Evolutionary conservation across 2,329 filamentous ascomycete species (phyloP).

Genomic region (Cladosporium sp.): DNA sequence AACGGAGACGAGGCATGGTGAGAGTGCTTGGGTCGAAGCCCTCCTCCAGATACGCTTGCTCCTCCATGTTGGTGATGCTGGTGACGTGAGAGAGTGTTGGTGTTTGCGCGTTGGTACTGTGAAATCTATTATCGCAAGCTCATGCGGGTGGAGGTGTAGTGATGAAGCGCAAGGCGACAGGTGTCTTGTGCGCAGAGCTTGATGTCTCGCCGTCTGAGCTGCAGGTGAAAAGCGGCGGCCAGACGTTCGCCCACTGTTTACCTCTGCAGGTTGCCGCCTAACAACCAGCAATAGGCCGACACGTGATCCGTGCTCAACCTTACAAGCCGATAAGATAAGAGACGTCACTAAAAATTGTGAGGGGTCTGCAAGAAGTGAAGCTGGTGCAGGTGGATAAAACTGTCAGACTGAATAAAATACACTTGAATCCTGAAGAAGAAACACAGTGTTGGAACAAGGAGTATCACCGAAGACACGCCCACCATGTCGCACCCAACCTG

Average conservation of each 20-base stretch:
- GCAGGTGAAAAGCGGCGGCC: not conserved
- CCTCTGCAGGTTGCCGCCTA: not conserved
- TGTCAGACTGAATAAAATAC: not conserved
- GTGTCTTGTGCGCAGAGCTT: not conserved
- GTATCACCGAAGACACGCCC: not conserved
- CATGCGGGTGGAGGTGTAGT: not conserved
- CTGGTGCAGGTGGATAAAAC: too few relatives aligned
- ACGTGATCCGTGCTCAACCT: too few relatives aligned
- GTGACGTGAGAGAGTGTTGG: not conserved
- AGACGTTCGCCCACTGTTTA: constrained; percentile 1
- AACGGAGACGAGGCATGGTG: constrained; percentile 83
- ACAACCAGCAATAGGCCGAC: too few relatives aligned
- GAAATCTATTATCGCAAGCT: not conserved
- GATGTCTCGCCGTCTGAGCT: not conserved
- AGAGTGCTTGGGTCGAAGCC: constrained; percentile 80
- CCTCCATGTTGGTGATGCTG: constrained; percentile 39
- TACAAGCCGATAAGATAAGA: not conserved
- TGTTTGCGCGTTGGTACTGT: not conserved
- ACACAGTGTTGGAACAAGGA: not conserved
- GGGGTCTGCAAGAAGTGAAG: not conserved
- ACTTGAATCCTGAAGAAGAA: too few relatives aligned
- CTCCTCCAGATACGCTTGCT: constrained; percentile 78
- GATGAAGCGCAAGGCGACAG: not conserved
- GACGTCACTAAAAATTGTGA: not conserved
- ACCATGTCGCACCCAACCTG: constrained; percentile 26